A percentile compares a stretch with the other conserved stretches of the same genome.
Evolutionary conservation across 2,329 filamentous ascomycete genomes (phyloP).

Genomic region (Pseudogymnoascus pannorum): DNA sequence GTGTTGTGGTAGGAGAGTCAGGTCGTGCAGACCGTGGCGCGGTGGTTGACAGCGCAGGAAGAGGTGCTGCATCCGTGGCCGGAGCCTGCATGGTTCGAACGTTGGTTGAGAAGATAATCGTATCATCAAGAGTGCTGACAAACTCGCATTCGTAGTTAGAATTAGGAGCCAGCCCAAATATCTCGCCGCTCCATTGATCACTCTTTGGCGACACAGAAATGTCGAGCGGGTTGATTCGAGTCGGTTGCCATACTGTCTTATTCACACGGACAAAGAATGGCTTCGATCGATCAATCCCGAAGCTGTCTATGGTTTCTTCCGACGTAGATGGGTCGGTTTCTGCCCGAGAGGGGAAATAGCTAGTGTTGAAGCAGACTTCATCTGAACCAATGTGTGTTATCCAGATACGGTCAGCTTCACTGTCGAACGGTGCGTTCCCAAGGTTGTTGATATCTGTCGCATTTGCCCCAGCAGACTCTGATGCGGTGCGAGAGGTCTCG

Average conservation of each 20-base stretch:
- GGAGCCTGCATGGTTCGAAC: constrained; percentile 38
- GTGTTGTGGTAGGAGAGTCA: constrained; percentile 68
- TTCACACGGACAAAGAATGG: constrained; percentile 76
- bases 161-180: constrained; percentile 61
- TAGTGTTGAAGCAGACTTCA: constrained; percentile 70
- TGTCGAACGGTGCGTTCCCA: constrained; percentile 66
- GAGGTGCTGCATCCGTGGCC: constrained; percentile 21
- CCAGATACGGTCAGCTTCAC: constrained; percentile 67
- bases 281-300: constrained; percentile 59
- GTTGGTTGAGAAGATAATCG: constrained; percentile 63
- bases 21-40: constrained; percentile 59
- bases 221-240: constrained; percentile 53
- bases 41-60: constrained; percentile 28
- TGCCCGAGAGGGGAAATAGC: constrained; percentile 43
- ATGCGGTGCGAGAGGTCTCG: constrained; percentile 69
- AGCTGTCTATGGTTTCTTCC: neutral
- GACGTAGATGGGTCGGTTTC: constrained; percentile 30
- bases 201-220: constrained; percentile 32
- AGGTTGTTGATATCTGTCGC: constrained; percentile 71
- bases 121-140: constrained; percentile 57
- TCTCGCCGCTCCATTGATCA: constrained; percentile 61
- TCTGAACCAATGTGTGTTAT: constrained; percentile 73
- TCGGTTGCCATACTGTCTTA: constrained; percentile 72
- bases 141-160: constrained; percentile 77
- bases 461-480: constrained; percentile 66